These are phyloP conservation scores for Calocybe gambosa DNA, from an alignment of 1,284 basidiomycete genomes.

Conservation along the genomic window DNA sequence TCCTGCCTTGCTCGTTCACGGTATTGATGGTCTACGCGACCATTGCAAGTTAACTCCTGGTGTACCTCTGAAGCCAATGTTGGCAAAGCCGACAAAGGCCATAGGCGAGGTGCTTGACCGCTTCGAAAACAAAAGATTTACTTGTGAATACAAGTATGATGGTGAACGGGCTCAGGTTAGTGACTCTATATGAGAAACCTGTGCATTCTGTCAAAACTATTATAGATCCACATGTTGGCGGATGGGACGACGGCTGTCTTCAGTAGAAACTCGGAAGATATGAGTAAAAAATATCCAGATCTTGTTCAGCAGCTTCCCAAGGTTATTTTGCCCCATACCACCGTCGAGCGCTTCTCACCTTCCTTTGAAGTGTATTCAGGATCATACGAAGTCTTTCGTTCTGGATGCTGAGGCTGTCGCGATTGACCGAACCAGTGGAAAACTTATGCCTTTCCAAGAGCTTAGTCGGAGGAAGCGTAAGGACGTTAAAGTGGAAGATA, in stretches of 20 bases:
- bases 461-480: conserved; percentile 93
- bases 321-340: conserved; percentile 38
- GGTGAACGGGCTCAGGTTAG: conserved; percentile 91
- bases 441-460: conserved; percentile 96
- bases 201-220: not conserved
- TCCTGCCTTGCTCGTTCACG: conserved; percentile 83
- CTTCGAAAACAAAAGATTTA: conserved; percentile 94
- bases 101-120: conserved; percentile 98
- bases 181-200: not conserved
- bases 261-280: conserved; percentile 97
- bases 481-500: conserved; percentile 94
- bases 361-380: conserved; percentile 70
- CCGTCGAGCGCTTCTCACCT: not conserved
- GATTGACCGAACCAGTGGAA: conserved; percentile 79
- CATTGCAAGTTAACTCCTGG: conserved; percentile 92
- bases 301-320: conserved; percentile 88
- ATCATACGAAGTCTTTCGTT: conserved; percentile 81
- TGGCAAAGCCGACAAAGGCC: conserved; percentile 99
- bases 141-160: conserved; percentile 99
- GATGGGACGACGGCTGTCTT: conserved; percentile 85
- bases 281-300: conserved; percentile 99
- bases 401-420: conserved; percentile 97
- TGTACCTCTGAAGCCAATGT: conserved; percentile 97
- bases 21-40: conserved; percentile 66
- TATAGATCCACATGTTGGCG: conserved; percentile 73